Percentiles rank a stretch among this genome's conserved stretches.
phyloP scores from a whole-genome alignment of 2,329 filamentous ascomycete species.

The Ascochyta clinopodiicola region DNA sequence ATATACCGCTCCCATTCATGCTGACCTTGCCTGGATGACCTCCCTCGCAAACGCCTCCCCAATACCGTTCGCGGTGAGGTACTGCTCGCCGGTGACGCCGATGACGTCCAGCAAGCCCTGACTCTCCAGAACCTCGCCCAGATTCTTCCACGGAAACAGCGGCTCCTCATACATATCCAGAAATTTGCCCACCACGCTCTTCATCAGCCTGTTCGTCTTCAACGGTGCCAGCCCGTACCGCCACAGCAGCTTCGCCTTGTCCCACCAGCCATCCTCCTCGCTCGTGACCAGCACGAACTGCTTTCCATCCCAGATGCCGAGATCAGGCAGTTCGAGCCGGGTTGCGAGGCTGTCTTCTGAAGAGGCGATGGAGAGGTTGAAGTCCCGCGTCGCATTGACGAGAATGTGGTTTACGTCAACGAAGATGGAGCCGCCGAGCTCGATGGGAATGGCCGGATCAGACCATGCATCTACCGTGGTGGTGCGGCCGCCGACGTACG shows the following conservation, averaged over 20 bases:
- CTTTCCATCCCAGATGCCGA: conserved; percentile 86
- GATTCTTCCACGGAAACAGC: conserved; percentile 80
- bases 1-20: neutral
- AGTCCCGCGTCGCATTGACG: conserved; percentile 71
- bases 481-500: conserved; percentile 82
- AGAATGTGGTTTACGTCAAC: conserved; percentile 85
- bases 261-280: conserved; percentile 75
- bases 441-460: conserved; percentile 71
- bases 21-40: conserved; percentile 74
- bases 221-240: conserved; percentile 83
- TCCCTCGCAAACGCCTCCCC: conserved; percentile 73
- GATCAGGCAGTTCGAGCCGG: conserved; percentile 46
- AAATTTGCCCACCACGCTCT: conserved; percentile 74
- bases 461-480: conserved; percentile 82
- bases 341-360: conserved; percentile 44
- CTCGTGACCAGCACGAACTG: conserved; percentile 73
- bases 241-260: conserved; percentile 79
- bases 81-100: conserved; percentile 74
- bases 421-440: conserved; percentile 92
- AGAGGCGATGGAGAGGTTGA: conserved; percentile 66
- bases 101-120: conserved; percentile 72
- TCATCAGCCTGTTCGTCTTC: conserved; percentile 74
- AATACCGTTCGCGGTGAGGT: conserved; percentile 72
- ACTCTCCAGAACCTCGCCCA: conserved; percentile 72
- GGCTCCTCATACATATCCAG: conserved; percentile 80